Conservation (phyloP, 768 basidiomycete genomes). For the Amanita fuliginea region DNA sequence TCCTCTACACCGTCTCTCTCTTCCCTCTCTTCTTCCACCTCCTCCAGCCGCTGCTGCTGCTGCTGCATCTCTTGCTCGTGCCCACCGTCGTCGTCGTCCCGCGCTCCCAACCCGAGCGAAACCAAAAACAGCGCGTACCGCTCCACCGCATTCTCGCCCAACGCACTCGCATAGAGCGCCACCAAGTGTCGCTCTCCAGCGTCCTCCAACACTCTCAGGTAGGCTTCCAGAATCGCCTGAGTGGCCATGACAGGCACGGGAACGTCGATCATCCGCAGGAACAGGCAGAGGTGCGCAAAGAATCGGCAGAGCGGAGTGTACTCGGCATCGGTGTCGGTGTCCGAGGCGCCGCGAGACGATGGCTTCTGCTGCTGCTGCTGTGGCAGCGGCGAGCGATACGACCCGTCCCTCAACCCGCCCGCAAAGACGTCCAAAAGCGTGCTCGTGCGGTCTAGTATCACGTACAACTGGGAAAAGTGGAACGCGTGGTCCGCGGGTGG, state of each 20-base stretch:
- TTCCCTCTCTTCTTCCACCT: background rate
- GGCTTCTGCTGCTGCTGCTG: too few relatives aligned
- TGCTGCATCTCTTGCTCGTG: background rate
- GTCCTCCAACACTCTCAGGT: slow-evolving; percentile 77
- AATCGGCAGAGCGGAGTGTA: slow-evolving; percentile 74
- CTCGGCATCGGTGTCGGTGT: slow-evolving; percentile 19
- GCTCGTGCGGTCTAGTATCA: slow-evolving; percentile 64
- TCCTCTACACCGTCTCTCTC: slow-evolving; percentile 37
- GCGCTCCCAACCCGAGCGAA: slow-evolving; percentile 51
- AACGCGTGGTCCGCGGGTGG: slow-evolving; percentile 64
- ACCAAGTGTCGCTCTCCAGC: slow-evolving; percentile 80
- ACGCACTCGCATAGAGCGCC: slow-evolving; percentile 85
- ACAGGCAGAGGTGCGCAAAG: slow-evolving; percentile 89
- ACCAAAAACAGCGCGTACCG: slow-evolving; percentile 88
- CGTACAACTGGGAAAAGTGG: slow-evolving; percentile 71
- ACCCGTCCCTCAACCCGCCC: slow-evolving; percentile 38
- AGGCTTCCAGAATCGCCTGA: slow-evolving; percentile 79
- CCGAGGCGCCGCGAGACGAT: too few relatives aligned
- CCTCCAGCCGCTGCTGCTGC: too few relatives aligned
- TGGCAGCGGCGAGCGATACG: slow-evolving; percentile 32
- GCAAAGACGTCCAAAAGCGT: slow-evolving; percentile 62
- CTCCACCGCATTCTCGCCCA: slow-evolving; percentile 86
- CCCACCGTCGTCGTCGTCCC: background rate
- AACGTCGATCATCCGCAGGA: slow-evolving; percentile 72
- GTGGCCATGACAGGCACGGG: slow-evolving; percentile 62